Evolutionary conservation across 352 stramenopile species (phyloP).

Genomic region (Thraustochytrium striatum): DNA sequence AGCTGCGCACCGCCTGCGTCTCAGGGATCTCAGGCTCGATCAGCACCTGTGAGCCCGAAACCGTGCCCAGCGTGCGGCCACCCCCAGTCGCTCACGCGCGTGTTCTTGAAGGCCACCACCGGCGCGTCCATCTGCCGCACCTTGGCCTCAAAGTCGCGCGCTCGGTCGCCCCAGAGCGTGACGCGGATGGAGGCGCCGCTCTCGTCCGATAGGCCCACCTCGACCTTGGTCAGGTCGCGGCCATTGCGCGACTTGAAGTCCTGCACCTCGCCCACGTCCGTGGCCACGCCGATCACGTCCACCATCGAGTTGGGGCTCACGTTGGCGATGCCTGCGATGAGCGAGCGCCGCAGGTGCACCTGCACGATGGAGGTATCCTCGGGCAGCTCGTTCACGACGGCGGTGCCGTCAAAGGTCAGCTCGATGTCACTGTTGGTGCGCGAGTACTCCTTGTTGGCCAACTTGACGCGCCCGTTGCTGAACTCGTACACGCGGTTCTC

Average conservation of each 20-base stretch:
- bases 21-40: slow-evolving; percentile 79
- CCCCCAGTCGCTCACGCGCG: slow-evolving; percentile 89
- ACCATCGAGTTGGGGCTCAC: slow-evolving; percentile 77
- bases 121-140: slow-evolving; percentile 78
- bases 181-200: slow-evolving; percentile 88
- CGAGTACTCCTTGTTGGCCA: slow-evolving; percentile 95
- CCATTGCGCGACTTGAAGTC: slow-evolving; percentile 89
- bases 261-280: slow-evolving; percentile 77
- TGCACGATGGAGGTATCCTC: slow-evolving; percentile 82
- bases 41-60: slow-evolving; percentile 63
- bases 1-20: slow-evolving; percentile 71
- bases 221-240: slow-evolving; percentile 91
- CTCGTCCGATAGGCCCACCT: slow-evolving; percentile 92
- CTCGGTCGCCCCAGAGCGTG: slow-evolving; percentile 90
- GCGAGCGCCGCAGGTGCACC: slow-evolving; percentile 75
- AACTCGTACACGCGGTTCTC: slow-evolving; percentile 87
- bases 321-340: slow-evolving; percentile 84
- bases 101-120: slow-evolving; percentile 89
- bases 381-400: slow-evolving; percentile 81
- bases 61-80: slow-evolving; percentile 77
- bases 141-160: slow-evolving; percentile 56
- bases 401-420: slow-evolving; percentile 92
- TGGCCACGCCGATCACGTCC: slow-evolving; percentile 93
- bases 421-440: slow-evolving; percentile 94
- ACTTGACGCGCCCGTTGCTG: slow-evolving; percentile 87